Evolutionary conservation across 2,329 filamentous ascomycete species (phyloP), one percentile per base, ranked within the genome.

Genomic region (Monascus ruber): DNA sequence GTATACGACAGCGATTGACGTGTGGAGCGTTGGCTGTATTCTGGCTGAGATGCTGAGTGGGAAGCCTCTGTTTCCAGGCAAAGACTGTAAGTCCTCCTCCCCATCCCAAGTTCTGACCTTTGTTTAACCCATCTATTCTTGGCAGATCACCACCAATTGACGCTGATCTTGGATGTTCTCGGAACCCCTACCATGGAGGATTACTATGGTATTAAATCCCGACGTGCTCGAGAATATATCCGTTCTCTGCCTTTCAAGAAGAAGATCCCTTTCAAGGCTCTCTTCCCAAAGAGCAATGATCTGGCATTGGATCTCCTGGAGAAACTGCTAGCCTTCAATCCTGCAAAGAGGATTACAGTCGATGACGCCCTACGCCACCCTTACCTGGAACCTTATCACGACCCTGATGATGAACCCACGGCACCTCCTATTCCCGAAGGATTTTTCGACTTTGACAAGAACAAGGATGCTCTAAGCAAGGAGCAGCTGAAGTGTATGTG

Each of bases 381-480:
- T 4, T 98, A 98, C 67, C 77, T 98, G 28, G 91, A 98, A 71
- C 91, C 91, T 5, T 98, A 98, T 67, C 91, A 98, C 64, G 91
- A 98, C 63, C 91, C 91, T 5, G 91, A 96, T 59, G 91, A 98
- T 60, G 91, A 98, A 74, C 91, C 91, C 36, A 95, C 86, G 8
- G 91, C 91, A 11, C 85, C 88, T 33, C 88, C 91, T 24, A 98
- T 98, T 56, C 91, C 91, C 24, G 89, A 96, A 64, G 89, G 94
- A 63, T 98, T 98, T 73, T 98, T 98, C 63, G 91, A 98, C 67
- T 98, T 98, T 65, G 91, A 98, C 69, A 95, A 95, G 76, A 94
- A 96, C 74, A 98, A 98, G 79, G 91, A 98, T 65, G 91, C 83
- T 56, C 69, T 98, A 58, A 95, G 84, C 72, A 98, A 98, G 71